phyloP scores from a whole-genome alignment of 352 stramenopile species.

The Phytophthora kernoviae region DNA sequence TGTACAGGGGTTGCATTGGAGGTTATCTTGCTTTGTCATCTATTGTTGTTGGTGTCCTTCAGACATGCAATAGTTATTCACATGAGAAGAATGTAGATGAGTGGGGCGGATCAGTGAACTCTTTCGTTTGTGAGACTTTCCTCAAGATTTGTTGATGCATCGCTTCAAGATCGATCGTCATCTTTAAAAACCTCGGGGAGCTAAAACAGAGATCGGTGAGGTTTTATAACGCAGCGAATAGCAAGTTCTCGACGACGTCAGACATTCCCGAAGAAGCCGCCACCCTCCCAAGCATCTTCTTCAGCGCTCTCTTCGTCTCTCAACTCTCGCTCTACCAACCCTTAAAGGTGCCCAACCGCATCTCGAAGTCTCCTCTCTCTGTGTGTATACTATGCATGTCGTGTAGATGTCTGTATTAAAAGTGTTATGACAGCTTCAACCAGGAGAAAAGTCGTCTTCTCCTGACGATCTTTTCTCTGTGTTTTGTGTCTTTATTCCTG shows the following conservation, averaged over 20 bases:
- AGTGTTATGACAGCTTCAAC: constrained; percentile 11
- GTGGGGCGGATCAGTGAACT: too few species aligned
- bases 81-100: background rate
- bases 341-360: background rate
- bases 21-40: too few species aligned
- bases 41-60: background rate
- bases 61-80: background rate
- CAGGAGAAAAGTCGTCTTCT: constrained; percentile 22
- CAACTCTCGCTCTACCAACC: background rate
- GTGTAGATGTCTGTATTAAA: constrained; percentile 3
- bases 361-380: too few species aligned
- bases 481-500: constrained; percentile 11
- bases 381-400: constrained; percentile 10
- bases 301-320: background rate
- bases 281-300: background rate
- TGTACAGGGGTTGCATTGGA: background rate
- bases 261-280: constrained; percentile 15
- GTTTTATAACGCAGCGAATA: background rate
- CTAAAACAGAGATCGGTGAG: too few species aligned
- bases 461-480: constrained; percentile 33
- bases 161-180: constrained; percentile 1
- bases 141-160: background rate
- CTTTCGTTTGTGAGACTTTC: too few species aligned
- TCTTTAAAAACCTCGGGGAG: too few species aligned
- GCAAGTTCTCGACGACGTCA: background rate